Evolutionary conservation across 2,329 filamentous ascomycete genomes (phyloP).

Genomic region (Penicillium verrucosum): DNA sequence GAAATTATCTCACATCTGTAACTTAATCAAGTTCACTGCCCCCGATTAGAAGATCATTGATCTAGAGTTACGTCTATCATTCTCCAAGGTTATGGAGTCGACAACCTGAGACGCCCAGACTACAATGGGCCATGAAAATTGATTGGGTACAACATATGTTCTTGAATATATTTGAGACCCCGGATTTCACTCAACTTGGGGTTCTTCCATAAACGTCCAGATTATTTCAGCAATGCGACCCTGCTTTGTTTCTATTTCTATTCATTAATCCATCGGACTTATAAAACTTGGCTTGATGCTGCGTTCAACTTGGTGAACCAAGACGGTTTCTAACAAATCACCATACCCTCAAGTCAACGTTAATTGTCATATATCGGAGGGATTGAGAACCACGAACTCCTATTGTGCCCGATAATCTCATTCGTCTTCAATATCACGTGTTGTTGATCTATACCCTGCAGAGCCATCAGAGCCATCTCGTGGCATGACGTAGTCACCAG

Average conservation of each 20-base stretch:
- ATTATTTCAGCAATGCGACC: background rate
- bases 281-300: background rate
- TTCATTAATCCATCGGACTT: background rate
- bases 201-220: background rate
- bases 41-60: background rate
- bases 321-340: background rate
- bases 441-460: slow-evolving; percentile 2
- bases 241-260: no score
- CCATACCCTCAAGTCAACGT: no score
- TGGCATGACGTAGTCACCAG: slow-evolving; percentile 5
- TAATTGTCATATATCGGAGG: background rate
- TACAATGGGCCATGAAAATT: background rate
- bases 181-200: background rate
- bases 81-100: background rate
- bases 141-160: background rate
- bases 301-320: background rate
- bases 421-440: background rate
- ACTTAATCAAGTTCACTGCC: background rate
- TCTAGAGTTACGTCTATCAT: background rate
- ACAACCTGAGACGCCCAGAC: background rate
- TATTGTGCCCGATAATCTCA: background rate
- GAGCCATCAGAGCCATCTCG: background rate
- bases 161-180: background rate
- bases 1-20: background rate
- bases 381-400: background rate